A percentile compares a stretch with the other conserved stretches of the same genome.
phyloP scores from a whole-genome alignment of 306 rosid species.

The Luffa aegyptiaca region DNA sequence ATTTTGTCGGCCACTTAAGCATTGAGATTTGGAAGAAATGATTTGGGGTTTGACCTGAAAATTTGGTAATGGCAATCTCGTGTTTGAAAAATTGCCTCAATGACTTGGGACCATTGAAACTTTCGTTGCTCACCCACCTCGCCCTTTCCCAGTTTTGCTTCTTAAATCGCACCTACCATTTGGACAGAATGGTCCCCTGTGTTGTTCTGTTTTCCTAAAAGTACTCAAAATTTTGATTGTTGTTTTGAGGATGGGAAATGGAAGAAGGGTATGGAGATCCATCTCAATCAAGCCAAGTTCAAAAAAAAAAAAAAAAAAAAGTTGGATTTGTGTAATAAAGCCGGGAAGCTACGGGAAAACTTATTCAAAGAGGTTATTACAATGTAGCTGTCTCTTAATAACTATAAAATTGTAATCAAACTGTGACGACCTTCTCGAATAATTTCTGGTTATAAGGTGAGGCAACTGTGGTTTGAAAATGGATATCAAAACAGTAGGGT shows the following conservation, averaged over 20 bases:
- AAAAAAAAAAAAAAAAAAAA: too few species aligned
- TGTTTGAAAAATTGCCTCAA: conserved; percentile 2
- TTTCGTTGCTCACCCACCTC: not conserved
- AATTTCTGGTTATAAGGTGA: too few species aligned
- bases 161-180: not conserved
- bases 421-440: too few species aligned
- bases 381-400: too few species aligned
- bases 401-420: too few species aligned
- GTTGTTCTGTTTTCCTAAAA: not conserved
- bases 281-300: too few species aligned
- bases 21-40: not conserved
- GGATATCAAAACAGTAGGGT: not conserved
- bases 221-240: not conserved
- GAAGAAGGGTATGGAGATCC: not conserved
- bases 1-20: conserved; percentile 7
- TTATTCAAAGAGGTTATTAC: too few species aligned
- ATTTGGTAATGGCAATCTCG: not conserved
- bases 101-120: not conserved
- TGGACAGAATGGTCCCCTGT: not conserved
- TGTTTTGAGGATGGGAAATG: not conserved
- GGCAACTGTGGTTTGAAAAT: not conserved
- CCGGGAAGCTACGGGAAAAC: too few species aligned
- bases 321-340: too few species aligned
- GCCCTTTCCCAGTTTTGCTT: not conserved
- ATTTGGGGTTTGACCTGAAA: conserved; percentile 2